A percentile compares a stretch with the other conserved stretches of the same genome.
phyloP scores from a whole-genome alignment of 495 filamentous ascomycete species.

The Podospora comata region DNA sequence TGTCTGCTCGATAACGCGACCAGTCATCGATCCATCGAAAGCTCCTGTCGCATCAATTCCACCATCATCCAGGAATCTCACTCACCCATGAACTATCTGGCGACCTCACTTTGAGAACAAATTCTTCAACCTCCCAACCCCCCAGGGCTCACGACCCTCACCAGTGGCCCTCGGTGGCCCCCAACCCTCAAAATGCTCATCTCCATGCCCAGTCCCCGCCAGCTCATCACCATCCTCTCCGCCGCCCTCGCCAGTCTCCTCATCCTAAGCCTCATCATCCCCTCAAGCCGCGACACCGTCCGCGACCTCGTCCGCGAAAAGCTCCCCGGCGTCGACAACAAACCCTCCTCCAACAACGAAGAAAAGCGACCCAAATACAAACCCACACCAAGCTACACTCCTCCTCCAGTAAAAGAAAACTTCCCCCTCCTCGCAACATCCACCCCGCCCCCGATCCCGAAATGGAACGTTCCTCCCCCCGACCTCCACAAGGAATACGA shows the following conservation, averaged over 20 bases:
- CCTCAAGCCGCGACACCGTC: neutral
- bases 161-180: neutral
- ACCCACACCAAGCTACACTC: constrained; percentile 32
- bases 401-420: constrained; percentile 38
- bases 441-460: constrained; percentile 41
- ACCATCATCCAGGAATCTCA: neutral
- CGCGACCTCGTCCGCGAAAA: constrained; percentile 1
- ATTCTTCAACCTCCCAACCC: no score
- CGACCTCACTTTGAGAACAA: neutral
- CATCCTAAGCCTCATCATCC: constrained; percentile 2
- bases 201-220: constrained; percentile 11
- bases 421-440: constrained; percentile 39
- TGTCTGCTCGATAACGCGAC: neutral
- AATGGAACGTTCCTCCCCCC: constrained; percentile 39
- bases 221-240: constrained; percentile 7
- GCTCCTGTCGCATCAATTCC: neutral
- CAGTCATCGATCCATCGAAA: neutral
- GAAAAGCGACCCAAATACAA: constrained; percentile 32
- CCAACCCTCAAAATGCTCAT: constrained; percentile 10
- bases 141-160: neutral
- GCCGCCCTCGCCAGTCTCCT: neutral
- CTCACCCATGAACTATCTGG: neutral
- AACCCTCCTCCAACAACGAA: neutral
- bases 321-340: neutral
- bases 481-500: constrained; percentile 36